phyloP scores from a whole-genome alignment of 2,329 filamentous ascomycete species.

The Ophiosphaerella herpotricha region DNA sequence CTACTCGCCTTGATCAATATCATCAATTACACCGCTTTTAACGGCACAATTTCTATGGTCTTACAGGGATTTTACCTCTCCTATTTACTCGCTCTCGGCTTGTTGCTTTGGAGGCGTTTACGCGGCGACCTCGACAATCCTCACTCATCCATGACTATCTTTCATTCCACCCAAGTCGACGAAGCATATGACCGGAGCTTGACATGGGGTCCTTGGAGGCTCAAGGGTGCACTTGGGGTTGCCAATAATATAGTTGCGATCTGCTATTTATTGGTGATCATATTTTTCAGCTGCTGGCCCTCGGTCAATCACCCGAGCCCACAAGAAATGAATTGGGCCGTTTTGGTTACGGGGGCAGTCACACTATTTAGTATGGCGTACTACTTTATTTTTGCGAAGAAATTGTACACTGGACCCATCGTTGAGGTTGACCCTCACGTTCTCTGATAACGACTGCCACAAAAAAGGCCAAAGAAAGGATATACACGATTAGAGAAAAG shows the following conservation, averaged over 20 bases:
- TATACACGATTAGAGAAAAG: background rate
- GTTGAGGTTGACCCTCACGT: conserved; percentile 36
- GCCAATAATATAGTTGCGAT: conserved; percentile 41
- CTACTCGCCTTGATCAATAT: conserved; percentile 59
- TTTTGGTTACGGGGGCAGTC: conserved; percentile 38
- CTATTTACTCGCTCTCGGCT: conserved; percentile 38
- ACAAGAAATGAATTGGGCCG: conserved; percentile 40
- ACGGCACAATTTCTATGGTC: conserved; percentile 42
- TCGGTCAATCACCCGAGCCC: conserved; percentile 17
- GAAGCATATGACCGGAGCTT: conserved; percentile 28
- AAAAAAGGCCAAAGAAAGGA: background rate
- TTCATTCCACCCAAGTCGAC: conserved; percentile 23
- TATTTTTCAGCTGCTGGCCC: conserved; percentile 46
- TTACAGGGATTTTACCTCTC: conserved; percentile 45
- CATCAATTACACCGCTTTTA: conserved; percentile 49
- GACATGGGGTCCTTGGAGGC: conserved; percentile 41
- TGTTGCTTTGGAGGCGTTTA: conserved; percentile 43
- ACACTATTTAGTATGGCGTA: conserved; percentile 37
- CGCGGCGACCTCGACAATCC: conserved; percentile 37
- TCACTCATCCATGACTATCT: conserved; percentile 25
- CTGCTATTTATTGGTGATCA: conserved; percentile 37
- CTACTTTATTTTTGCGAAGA: conserved; percentile 35
- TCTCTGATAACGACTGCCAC: conserved; percentile 11
- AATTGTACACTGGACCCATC: conserved; percentile 40
- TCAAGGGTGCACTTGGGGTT: conserved; percentile 34